Evolutionary conservation across 1,284 basidiomycete species (phyloP).

Genomic region (Malassezia caprae): DNA sequence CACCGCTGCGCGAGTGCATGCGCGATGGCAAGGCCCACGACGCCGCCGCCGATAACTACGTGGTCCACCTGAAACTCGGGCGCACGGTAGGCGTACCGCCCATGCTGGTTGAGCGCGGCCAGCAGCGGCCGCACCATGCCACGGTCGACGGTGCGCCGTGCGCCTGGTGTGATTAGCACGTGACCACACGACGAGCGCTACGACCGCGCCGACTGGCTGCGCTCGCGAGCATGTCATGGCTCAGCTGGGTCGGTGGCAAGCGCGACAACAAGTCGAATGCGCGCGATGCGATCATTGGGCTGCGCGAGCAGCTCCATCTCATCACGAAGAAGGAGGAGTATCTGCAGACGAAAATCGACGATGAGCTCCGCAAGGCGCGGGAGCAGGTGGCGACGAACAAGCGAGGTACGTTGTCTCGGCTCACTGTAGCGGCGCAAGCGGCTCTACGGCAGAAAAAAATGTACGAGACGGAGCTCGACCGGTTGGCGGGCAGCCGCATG

Average conservation of each 20-base stretch:
- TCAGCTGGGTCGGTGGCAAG: constrained; percentile 42
- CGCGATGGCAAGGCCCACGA: constrained; percentile 78
- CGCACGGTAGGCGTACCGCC: constrained; percentile 21
- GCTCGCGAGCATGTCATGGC: constrained; percentile 43
- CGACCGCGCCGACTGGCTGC: neutral
- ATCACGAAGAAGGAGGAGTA: constrained; percentile 99
- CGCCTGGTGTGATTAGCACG: neutral
- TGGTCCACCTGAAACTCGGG: constrained; percentile 75
- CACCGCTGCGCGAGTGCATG: constrained; percentile 62
- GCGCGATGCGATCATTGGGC: constrained; percentile 51
- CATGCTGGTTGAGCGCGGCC: constrained; percentile 22
- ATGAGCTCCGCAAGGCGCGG: constrained; percentile 81
- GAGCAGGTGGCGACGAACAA: constrained; percentile 90
- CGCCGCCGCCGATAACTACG: constrained; percentile 82
- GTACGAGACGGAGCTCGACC: constrained; percentile 76
- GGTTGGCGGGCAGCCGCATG: constrained; percentile 72
- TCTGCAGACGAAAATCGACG: constrained; percentile 91
- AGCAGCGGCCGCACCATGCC: constrained; percentile 19
- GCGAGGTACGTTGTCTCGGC: constrained; percentile 58
- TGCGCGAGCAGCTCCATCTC: constrained; percentile 58
- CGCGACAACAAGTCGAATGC: constrained; percentile 46
- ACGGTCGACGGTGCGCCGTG: neutral
- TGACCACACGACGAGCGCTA: neutral
- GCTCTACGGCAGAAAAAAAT: constrained; percentile 93
- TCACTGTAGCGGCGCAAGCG: constrained; percentile 49